A percentile compares a stretch with the other conserved stretches of the same genome.
Conservation (phyloP, 148 eudicot species). For the Camellia lanceoleosa region DNA sequence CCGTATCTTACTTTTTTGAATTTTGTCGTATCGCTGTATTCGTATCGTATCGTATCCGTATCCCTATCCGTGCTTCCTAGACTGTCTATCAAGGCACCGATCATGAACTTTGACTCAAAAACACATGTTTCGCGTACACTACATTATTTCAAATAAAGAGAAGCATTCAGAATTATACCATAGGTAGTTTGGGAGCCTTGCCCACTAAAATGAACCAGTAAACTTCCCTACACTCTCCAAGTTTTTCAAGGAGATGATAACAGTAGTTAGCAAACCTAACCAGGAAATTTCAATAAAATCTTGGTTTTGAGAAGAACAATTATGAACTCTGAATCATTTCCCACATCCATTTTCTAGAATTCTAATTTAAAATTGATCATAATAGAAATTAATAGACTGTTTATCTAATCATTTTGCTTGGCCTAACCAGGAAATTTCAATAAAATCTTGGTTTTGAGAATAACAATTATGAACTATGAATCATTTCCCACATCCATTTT, state of each 20-base stretch:
- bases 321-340: neutral
- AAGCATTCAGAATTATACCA: neutral
- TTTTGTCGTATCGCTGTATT: no score
- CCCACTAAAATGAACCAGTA: no score
- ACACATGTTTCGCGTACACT: neutral
- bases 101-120: neutral
- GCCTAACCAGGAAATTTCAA: neutral
- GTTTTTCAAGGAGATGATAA: neutral
- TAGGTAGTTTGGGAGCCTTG: no score
- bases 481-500: neutral
- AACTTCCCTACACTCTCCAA: no score
- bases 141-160: neutral
- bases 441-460: neutral
- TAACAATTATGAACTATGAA: neutral
- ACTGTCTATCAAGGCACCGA: neutral
- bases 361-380: no score
- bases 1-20: no score
- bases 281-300: neutral
- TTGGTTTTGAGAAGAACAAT: neutral
- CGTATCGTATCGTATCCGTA: no score
- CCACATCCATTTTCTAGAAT: neutral
- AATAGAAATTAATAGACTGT: no score
- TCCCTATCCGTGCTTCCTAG: no score
- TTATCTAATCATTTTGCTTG: no score
- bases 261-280: neutral